Percentiles rank a stretch among this genome's conserved stretches.
Conservation (phyloP, 805 yeast genomes). For the Kazachstania kunashirensis region DNA sequence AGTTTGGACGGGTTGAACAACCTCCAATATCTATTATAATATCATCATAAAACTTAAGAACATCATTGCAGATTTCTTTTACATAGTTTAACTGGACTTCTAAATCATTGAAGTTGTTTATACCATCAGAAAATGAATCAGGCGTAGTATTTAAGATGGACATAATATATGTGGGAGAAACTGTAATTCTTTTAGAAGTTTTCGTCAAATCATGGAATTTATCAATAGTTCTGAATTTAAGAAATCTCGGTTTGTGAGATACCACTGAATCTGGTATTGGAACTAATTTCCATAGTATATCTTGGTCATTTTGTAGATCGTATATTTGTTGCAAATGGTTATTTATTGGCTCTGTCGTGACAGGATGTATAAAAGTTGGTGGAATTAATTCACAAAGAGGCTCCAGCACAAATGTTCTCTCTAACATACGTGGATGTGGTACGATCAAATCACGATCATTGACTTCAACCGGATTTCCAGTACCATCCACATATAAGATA, state of each 20-base stretch:
- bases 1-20: conserved; percentile 84
- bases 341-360: conserved; percentile 73
- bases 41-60: conserved; percentile 37
- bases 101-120: conserved; percentile 30
- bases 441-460: conserved; percentile 52
- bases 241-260: conserved; percentile 13
- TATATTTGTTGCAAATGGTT: conserved; percentile 54
- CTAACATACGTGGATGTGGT: conserved; percentile 85
- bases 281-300: conserved; percentile 38
- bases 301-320: conserved; percentile 38
- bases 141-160: conserved; percentile 85
- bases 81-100: conserved; percentile 40
- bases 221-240: conserved; percentile 23
- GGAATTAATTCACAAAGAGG: conserved; percentile 79
- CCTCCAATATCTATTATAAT: conserved; percentile 86
- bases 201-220: conserved; percentile 39
- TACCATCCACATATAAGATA: conserved; percentile 41
- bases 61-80: conserved; percentile 40
- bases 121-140: conserved; percentile 93
- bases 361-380: conserved; percentile 64
- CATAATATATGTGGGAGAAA: conserved; percentile 57
- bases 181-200: conserved; percentile 24
- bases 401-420: conserved; percentile 78
- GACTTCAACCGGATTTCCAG: conserved; percentile 33
- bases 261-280: conserved; percentile 31